Conservation (phyloP, 805 yeast genomes). For the Kuraishia hungarica region DNA sequence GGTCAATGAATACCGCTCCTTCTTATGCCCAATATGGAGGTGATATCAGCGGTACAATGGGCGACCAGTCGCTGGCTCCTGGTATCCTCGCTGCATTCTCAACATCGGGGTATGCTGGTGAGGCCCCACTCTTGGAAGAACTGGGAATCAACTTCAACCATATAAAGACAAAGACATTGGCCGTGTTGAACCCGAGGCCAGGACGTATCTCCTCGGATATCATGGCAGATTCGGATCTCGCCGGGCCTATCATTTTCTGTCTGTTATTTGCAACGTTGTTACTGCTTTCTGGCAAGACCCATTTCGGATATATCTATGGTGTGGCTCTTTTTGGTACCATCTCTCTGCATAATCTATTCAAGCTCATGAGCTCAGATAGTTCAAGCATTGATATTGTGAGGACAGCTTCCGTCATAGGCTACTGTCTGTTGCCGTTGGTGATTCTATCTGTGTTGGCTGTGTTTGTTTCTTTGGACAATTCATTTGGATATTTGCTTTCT, state of each 20-base stretch:
- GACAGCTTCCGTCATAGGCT: constrained; percentile 89
- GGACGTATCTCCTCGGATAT: constrained; percentile 61
- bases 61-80: constrained; percentile 41
- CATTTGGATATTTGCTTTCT: constrained; percentile 64
- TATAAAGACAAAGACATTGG: constrained; percentile 74
- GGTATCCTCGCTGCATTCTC: constrained; percentile 91
- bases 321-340: constrained; percentile 88
- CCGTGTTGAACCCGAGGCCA: constrained; percentile 69
- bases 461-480: constrained; percentile 57
- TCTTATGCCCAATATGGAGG: constrained; percentile 9
- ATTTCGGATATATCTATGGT: constrained; percentile 95
- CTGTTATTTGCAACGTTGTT: constrained; percentile 77
- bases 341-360: constrained; percentile 76
- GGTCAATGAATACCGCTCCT: constrained; percentile 30
- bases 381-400: constrained; percentile 43
- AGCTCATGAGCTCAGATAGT: constrained; percentile 68
- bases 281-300: constrained; percentile 84
- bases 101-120: constrained; percentile 90
- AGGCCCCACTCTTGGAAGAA: constrained; percentile 87
- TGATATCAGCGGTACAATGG: constrained; percentile 33
- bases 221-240: constrained; percentile 84
- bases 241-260: constrained; percentile 91
- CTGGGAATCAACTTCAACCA: constrained; percentile 88
- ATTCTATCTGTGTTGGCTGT: constrained; percentile 67
- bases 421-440: constrained; percentile 87